phyloP scores from a whole-genome alignment of 257 asterid genomes.

The Ballota nigra region DNA sequence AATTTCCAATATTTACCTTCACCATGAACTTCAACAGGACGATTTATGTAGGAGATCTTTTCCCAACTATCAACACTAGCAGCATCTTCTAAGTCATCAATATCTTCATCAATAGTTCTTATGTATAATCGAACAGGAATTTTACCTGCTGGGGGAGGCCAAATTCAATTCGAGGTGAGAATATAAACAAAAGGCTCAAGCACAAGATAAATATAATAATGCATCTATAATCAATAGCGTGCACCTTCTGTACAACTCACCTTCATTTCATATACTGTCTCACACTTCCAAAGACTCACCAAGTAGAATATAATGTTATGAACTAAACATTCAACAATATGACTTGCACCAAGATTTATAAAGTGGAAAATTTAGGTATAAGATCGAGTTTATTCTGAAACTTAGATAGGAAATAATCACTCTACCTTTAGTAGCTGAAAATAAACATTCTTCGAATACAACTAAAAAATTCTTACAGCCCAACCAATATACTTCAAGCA shows the following conservation, averaged over 20 bases:
- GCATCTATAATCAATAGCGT: constrained; percentile 11
- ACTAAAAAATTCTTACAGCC: not conserved
- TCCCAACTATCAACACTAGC: constrained; percentile 81
- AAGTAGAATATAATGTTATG: not conserved
- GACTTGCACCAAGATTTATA: not conserved
- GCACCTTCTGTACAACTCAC: not conserved
- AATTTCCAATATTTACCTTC: constrained; percentile 51
- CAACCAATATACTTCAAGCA: not conserved
- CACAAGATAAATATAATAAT: not conserved
- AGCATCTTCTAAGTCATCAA: constrained; percentile 62
- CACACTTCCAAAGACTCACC: constrained; percentile 9
- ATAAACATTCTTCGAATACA: constrained; percentile 2
- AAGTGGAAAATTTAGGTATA: not conserved
- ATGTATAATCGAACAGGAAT: constrained; percentile 85
- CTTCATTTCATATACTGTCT: not conserved
- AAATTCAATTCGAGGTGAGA: constrained; percentile 15
- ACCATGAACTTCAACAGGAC: constrained; percentile 67
- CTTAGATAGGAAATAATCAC: not conserved
- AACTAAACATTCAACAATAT: not conserved
- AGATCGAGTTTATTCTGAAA: constrained; percentile 1
- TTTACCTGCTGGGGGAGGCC: constrained; percentile 56
- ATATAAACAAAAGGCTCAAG: constrained; percentile 6
- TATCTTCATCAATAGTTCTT: constrained; percentile 51
- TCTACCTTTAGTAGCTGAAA: not conserved
- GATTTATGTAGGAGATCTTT: constrained; percentile 71